Percentiles rank a stretch among this genome's conserved stretches.
Conservation (phyloP, 1,284 basidiomycete genomes). For the Kwoniella shivajii region DNA sequence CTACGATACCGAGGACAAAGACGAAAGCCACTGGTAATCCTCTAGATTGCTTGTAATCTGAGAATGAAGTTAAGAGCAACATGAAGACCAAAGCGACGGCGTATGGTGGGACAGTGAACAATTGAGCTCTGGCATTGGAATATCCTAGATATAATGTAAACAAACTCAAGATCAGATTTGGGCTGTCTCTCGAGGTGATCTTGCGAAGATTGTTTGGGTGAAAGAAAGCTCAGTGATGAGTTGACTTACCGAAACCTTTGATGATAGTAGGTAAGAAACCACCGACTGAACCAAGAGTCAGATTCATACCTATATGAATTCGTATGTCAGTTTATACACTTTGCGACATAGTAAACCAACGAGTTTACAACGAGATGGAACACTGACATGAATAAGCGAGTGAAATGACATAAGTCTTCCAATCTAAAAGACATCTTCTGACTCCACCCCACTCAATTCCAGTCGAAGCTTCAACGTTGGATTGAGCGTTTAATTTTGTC, state of each 20-base stretch:
- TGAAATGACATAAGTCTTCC: slow-evolving; percentile 61
- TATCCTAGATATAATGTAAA: slow-evolving; percentile 58
- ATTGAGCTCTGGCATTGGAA: slow-evolving; percentile 56
- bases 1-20: slow-evolving; percentile 53
- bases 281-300: slow-evolving; percentile 72
- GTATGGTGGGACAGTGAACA: slow-evolving; percentile 79
- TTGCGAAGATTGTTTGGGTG: too few species aligned
- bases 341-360: too few species aligned
- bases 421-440: slow-evolving; percentile 67
- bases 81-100: slow-evolving; percentile 70
- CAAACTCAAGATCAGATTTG: too few species aligned
- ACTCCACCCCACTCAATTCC: slow-evolving; percentile 55
- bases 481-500: slow-evolving; percentile 71
- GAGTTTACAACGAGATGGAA: too few species aligned
- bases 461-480: slow-evolving; percentile 60
- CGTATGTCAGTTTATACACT: too few species aligned
- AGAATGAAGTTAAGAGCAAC: slow-evolving; percentile 64
- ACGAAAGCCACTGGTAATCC: slow-evolving; percentile 55
- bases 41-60: slow-evolving; percentile 71
- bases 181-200: too few species aligned
- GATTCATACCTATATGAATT: slow-evolving; percentile 69
- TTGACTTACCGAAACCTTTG: slow-evolving; percentile 44
- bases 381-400: slow-evolving; percentile 73
- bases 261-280: slow-evolving; percentile 86
- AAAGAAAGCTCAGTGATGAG: background rate